Base-by-base conservation (phyloP, 2,329 filamentous ascomycete species). In the Stagonosporopsis cucurbitacearum region DNA sequence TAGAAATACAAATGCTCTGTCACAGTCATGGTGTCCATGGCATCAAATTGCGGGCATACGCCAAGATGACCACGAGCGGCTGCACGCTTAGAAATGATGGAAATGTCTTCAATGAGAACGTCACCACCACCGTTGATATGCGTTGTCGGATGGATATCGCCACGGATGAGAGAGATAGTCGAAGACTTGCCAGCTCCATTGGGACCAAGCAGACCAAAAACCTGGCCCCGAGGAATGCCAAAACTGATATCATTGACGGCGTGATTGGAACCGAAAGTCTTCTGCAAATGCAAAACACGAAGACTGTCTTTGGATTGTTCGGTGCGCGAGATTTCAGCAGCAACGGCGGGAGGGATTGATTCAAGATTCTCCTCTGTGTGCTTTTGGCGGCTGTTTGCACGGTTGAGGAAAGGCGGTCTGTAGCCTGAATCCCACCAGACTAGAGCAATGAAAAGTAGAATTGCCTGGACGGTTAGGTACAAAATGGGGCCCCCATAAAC, bases 121-220 rank as follows among this genome's bases (percentile, higher is more conserved):
- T 96, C 90, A 28, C 92, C 91, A n/a, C 85, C 84, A 50, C 86
- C 84, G 26, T 71, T 68, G 58, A 73, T 71, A 50, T 78, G 78
- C 44, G 78, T 80, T 17, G 84, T 87, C 0, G 92, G 92, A 47
- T 87, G 86, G 25, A 94, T 83, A 67, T 97, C 93, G n/a, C 94
- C 94, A 59, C 93, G 86, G 62, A 98, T 92, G 39, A 96, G 80
- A 1, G 88, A 91, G 65, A 97, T 96, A 0, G 90, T 96, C 0
- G 92, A 96, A 0, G 88, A 92, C 68, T 97, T 97, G 54, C 93
- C 93, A 1, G 93, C 94, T 22, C 93, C 92, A 69, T 96, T 96
- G 15, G 93, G 92, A 0, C 93, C 93, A 1, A 98, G 83, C 0
- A 97, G 82, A 0, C 92, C 92, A 75, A 96, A 96, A 0, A 96